These are phyloP conservation scores for Telopea speciosissima DNA, from an alignment of 177 flowering plant species.

Conservation along the genomic window DNA sequence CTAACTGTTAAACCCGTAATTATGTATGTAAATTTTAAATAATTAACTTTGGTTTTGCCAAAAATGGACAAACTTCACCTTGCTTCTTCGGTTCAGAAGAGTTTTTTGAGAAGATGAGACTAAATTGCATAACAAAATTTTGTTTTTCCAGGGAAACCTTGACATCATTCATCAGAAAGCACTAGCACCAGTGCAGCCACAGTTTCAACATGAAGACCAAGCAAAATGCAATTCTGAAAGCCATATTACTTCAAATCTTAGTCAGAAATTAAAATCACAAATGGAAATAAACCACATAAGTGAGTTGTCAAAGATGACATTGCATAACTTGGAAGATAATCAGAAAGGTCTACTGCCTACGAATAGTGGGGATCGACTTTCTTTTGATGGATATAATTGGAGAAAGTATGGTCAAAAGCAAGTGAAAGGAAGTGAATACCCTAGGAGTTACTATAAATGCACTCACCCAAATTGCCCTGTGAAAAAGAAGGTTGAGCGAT, in stretches of 20 bases:
- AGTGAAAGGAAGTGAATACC: not conserved
- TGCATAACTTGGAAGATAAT: constrained; percentile 30
- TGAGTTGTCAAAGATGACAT: constrained; percentile 17
- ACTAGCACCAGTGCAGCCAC: constrained; percentile 22
- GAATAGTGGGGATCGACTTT: constrained; percentile 45
- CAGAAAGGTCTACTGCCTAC: constrained; percentile 24
- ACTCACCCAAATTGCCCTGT: constrained; percentile 1
- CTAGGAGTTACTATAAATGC: not conserved
- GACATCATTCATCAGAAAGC: constrained; percentile 26
- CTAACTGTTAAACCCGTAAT: not conserved
- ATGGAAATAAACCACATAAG: constrained; percentile 18
- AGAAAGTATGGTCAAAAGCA: constrained; percentile 1
- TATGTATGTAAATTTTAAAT: too few relatives aligned
- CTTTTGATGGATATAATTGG: constrained; percentile 27
- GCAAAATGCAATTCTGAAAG: constrained; percentile 21
- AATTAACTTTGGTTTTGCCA: not conserved
- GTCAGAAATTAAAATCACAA: constrained; percentile 15
- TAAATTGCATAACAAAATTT: too few relatives aligned
- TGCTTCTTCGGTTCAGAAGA: not conserved
- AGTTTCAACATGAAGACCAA: constrained; percentile 24
- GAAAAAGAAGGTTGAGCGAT: constrained; percentile 1
- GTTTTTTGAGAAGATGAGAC: not conserved
- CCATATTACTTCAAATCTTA: constrained; percentile 22
- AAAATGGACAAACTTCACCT: not conserved
- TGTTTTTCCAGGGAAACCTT: constrained; percentile 47